Percentiles rank a stretch among this genome's conserved stretches.
phyloP scores from a whole-genome alignment of 140 eudicot species.

The Cichorium intybus region DNA sequence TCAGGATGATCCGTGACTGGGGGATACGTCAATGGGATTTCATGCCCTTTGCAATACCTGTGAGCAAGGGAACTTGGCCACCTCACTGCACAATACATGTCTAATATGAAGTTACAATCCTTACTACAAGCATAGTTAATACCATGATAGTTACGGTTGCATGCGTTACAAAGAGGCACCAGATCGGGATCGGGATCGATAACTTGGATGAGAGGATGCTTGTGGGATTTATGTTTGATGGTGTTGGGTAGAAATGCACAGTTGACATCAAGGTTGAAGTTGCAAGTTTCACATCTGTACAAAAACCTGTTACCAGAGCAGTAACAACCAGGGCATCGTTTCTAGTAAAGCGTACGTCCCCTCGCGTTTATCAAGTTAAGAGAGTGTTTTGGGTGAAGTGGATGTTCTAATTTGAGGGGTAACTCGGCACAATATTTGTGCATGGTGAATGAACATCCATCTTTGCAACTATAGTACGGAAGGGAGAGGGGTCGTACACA shows the following conservation, averaged over 20 bases:
- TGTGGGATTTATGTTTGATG: slow-evolving; percentile 9
- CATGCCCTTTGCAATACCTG: no score
- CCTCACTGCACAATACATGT: no score
- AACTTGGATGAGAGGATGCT: not conserved
- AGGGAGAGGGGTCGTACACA: slow-evolving; percentile 15
- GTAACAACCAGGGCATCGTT: not conserved
- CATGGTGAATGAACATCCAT: slow-evolving; percentile 15
- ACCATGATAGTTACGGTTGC: not conserved
- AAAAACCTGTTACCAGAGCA: not conserved
- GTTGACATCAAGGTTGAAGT: not conserved
- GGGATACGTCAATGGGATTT: no score
- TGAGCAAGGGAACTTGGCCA: not conserved
- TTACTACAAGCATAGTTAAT: not conserved
- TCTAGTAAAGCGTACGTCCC: not conserved
- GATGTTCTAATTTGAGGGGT: slow-evolving; percentile 6
- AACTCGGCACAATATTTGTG: slow-evolving; percentile 12
- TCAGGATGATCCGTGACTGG: not conserved
- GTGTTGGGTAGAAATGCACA: no score
- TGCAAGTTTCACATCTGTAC: slow-evolving; percentile 9
- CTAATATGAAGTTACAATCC: no score
- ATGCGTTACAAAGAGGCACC: not conserved
- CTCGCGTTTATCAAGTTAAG: not conserved
- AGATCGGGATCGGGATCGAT: not conserved
- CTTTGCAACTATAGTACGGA: slow-evolving; percentile 18
- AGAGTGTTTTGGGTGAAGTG: not conserved